These are phyloP conservation scores for Orobanche coerulescens DNA, from an alignment of 257 asterid species.

Conservation along the genomic window DNA sequence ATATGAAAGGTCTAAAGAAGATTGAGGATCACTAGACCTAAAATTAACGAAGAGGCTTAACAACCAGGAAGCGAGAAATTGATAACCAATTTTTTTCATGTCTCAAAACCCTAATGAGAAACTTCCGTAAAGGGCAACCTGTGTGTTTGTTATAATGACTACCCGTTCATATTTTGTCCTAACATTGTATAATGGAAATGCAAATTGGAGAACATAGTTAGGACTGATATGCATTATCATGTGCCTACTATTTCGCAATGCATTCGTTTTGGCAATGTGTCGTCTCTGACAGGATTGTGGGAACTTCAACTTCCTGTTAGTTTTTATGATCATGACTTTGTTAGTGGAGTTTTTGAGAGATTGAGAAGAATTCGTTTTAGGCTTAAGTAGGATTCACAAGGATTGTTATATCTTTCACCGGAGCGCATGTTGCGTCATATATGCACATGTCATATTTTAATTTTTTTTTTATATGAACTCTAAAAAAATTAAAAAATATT, in stretches of 20 bases:
- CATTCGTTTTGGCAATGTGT: neutral
- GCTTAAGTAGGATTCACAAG: too few species aligned
- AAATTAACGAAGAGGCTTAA: slow-evolving; percentile 7
- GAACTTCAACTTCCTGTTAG: too few species aligned
- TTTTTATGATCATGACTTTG: too few species aligned
- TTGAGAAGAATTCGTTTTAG: too few species aligned
- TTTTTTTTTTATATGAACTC: too few species aligned
- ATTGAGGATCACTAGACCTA: slow-evolving; percentile 65
- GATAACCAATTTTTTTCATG: neutral
- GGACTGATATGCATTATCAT: slow-evolving; percentile 3
- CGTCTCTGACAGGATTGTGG: too few species aligned
- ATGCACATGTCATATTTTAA: too few species aligned
- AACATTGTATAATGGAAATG: neutral
- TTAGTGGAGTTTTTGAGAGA: too few species aligned
- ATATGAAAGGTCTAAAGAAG: slow-evolving; percentile 96
- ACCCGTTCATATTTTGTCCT: neutral
- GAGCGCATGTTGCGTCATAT: too few species aligned
- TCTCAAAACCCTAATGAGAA: neutral
- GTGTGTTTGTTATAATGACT: neutral
- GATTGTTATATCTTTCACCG: too few species aligned
- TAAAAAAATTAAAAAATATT: too few species aligned
- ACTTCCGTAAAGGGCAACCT: neutral
- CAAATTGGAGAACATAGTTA: slow-evolving; percentile 5
- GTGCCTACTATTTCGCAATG: neutral
- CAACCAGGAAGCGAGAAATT: neutral